phyloP scores from a whole-genome alignment of 1,139 yeast species.

The Nadsonia commutata region DNA sequence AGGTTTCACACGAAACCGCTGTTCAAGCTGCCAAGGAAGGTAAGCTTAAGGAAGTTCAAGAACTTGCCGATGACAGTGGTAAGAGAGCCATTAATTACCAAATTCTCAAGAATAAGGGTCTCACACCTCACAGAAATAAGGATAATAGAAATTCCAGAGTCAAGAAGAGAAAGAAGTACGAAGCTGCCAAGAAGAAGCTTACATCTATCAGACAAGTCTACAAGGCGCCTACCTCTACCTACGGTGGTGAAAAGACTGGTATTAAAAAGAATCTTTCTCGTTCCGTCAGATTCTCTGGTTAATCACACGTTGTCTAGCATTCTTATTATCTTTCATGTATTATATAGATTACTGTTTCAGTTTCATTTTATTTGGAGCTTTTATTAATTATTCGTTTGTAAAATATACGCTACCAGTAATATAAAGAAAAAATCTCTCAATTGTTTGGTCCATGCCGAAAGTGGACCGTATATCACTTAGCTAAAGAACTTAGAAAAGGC shows the following conservation, averaged over 20 bases:
- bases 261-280: constrained; percentile 83
- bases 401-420: too few species aligned
- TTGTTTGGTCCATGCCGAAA: background rate
- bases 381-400: background rate
- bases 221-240: constrained; percentile 65
- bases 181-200: constrained; percentile 86
- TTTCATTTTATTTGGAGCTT: background rate
- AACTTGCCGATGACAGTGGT: constrained; percentile 49
- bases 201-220: constrained; percentile 81
- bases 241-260: constrained; percentile 94
- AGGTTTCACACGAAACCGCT: constrained; percentile 56
- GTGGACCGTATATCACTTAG: background rate
- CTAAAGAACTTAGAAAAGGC: background rate
- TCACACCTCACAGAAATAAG: constrained; percentile 83
- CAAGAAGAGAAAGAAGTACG: constrained; percentile 96
- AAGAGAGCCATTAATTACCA: constrained; percentile 93
- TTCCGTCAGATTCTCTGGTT: constrained; percentile 50
- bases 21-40: constrained; percentile 77
- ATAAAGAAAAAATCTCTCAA: too few species aligned
- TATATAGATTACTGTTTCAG: background rate
- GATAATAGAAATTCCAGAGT: constrained; percentile 93
- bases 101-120: constrained; percentile 87
- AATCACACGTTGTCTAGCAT: background rate
- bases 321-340: background rate
- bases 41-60: constrained; percentile 46